Percentiles rank a stretch among this genome's conserved stretches.
phyloP scores from a whole-genome alignment of 352 stramenopile species.

The Globisporangium nodosum region DNA sequence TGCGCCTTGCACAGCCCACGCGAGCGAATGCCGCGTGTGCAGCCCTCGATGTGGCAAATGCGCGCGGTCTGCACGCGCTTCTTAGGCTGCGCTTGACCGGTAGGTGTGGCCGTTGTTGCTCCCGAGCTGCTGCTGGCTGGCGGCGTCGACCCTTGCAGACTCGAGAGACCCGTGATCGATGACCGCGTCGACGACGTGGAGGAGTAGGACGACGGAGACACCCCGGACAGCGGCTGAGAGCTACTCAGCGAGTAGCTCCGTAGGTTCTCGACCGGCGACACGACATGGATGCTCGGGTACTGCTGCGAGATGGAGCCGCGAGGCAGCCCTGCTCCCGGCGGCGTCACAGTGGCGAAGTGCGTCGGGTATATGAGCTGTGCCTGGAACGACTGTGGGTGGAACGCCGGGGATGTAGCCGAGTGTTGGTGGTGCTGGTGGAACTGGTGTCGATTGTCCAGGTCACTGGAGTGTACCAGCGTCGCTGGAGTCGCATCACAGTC shows the following conservation, averaged over 20 bases:
- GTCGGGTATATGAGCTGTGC: slow-evolving; percentile 16
- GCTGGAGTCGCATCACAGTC: slow-evolving; percentile 4
- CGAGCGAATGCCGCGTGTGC: slow-evolving; percentile 68
- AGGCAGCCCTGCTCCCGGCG: slow-evolving; percentile 2
- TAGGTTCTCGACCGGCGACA: slow-evolving; percentile 12
- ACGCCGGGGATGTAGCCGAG: slow-evolving; percentile 3
- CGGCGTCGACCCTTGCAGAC: slow-evolving; percentile 7
- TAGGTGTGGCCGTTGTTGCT: slow-evolving; percentile 10
- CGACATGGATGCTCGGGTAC: slow-evolving; percentile 6
- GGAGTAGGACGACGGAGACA: slow-evolving; percentile 15
- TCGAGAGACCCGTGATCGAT: slow-evolving; percentile 1
- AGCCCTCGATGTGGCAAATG: slow-evolving; percentile 69
- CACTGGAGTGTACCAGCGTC: not conserved
- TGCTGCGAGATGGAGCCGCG: slow-evolving; percentile 4
- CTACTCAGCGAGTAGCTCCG: slow-evolving; percentile 6
- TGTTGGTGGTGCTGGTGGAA: slow-evolving; percentile 7
- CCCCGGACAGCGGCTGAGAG: not conserved
- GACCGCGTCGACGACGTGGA: slow-evolving; percentile 9
- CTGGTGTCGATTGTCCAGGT: slow-evolving; percentile 10
- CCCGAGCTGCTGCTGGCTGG: slow-evolving; percentile 3
- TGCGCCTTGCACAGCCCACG: slow-evolving; percentile 55
- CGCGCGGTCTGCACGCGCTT: slow-evolving; percentile 56
- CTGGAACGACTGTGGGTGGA: slow-evolving; percentile 4
- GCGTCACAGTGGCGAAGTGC: slow-evolving; percentile 17
- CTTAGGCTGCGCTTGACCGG: slow-evolving; percentile 16